phyloP scores from a whole-genome alignment of 768 basidiomycete genomes.

The Serpula lacrymans region DNA sequence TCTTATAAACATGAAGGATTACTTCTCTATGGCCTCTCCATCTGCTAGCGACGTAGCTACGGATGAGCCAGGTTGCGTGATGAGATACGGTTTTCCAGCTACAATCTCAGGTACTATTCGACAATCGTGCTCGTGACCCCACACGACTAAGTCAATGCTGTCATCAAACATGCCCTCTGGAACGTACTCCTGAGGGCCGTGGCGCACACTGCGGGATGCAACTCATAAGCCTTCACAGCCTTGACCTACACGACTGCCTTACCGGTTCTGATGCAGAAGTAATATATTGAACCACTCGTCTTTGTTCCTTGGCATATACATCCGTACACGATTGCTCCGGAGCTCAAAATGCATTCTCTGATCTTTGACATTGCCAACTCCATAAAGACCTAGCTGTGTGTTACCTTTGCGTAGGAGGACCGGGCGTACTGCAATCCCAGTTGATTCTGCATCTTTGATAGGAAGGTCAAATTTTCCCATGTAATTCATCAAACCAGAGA shows the following conservation, averaged over 20 bases:
- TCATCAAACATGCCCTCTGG: conserved; percentile 98
- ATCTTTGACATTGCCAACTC: conserved; percentile 96
- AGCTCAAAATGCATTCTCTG: conserved; percentile 96
- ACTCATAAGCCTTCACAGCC: neutral
- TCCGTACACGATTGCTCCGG: conserved; percentile 86
- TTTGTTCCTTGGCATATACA: conserved; percentile 94
- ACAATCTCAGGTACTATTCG: conserved; percentile 88
- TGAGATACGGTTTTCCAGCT: conserved; percentile 86
- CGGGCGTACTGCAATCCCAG: conserved; percentile 84
- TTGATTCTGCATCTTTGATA: conserved; percentile 57
- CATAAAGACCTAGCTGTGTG: conserved; percentile 88
- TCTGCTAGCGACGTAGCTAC: conserved; percentile 94
- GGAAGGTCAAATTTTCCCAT: conserved; percentile 96
- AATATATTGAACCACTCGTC: conserved; percentile 95
- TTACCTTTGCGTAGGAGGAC: conserved; percentile 88
- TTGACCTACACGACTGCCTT: neutral
- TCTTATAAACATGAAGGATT: neutral
- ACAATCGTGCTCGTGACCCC: conserved; percentile 99
- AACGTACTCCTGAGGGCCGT: conserved; percentile 91
- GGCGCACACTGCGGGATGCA: conserved; percentile 66
- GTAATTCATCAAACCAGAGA: conserved; percentile 92
- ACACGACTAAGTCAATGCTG: conserved; percentile 87
- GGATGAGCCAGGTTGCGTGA: conserved; percentile 92
- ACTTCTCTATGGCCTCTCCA: conserved; percentile 93
- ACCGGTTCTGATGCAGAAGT: conserved; percentile 96